phyloP scores from a whole-genome alignment of 202 grass and related monocot species.

The Bolboschoenoplectus hybrid region DNA sequence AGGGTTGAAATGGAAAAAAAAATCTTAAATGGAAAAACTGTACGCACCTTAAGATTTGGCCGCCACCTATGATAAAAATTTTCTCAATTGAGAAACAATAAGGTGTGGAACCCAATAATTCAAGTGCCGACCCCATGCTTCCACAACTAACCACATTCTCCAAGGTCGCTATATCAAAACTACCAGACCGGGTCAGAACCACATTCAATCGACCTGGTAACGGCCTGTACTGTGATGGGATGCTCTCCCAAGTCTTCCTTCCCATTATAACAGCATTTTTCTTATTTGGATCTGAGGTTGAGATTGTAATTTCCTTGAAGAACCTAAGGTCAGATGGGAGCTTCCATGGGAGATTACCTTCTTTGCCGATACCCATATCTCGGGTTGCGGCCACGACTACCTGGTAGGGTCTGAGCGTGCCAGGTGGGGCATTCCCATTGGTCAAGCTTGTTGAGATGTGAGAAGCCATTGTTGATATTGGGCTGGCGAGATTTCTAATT shows the following conservation, averaged over 20 bases:
- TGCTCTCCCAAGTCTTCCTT: conserved; percentile 89
- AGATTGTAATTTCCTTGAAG: conserved; percentile 75
- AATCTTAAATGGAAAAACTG: not conserved
- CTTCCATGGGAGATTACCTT: conserved; percentile 72
- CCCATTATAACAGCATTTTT: conserved; percentile 97
- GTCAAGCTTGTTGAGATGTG: conserved; percentile 35
- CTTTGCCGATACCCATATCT: conserved; percentile 88
- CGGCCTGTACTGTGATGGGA: conserved; percentile 64
- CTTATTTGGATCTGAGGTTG: conserved; percentile 63
- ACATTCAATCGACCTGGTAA: conserved; percentile 82
- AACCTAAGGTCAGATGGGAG: conserved; percentile 69
- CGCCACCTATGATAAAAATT: conserved; percentile 44
- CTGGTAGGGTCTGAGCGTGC: conserved; percentile 59
- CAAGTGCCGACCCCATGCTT: conserved; percentile 76
- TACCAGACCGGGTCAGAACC: conserved; percentile 77
- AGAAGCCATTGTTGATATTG: conserved; percentile 36
- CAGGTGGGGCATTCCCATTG: conserved; percentile 43
- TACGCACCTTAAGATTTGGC: conserved; percentile 18
- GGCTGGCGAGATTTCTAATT: not conserved
- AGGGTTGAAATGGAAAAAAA: not conserved
- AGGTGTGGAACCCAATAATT: conserved; percentile 74
- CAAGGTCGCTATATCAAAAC: conserved; percentile 72
- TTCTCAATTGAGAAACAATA: conserved; percentile 44
- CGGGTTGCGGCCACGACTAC: conserved; percentile 71
- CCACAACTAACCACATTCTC: conserved; percentile 86